Evolutionary conservation across 495 filamentous ascomycete genomes (phyloP), one percentile per base, ranked within the genome.

Genomic region (Neurospora pannonica): DNA sequence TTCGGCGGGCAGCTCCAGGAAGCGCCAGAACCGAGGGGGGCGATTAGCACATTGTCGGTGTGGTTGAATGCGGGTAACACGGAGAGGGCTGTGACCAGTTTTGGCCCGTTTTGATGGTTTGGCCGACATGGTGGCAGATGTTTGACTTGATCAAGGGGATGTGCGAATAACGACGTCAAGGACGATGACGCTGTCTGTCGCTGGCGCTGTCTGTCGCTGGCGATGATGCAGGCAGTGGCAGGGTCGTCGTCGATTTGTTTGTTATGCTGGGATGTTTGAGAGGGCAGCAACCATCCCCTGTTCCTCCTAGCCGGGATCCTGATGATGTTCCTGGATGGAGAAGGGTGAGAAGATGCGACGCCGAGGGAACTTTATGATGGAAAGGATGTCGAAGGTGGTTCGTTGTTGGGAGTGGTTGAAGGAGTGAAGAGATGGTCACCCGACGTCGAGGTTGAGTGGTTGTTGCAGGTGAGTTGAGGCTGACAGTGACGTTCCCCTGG

Each of bases 61-160:
- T 24, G 74, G 74, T 67, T 73, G 71, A 37, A 73, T 54, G 17
- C 74, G 60, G 11, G 71, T 73, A 8, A 71, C 62, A 10, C 46
- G 72, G 46, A 21, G 73, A 28, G 73, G 62, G 73, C 0, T 17
- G 40, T 5, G 40, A 15, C 3, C 4, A 2, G 28, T 62, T 62
- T 34, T 62, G 28, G 1, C 13, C 54, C 28, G 54, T 34, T 62
- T 62, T 15, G 54, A 62, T 28, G 54, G 24, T 62, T 6, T 31
- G 15, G 54, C 7, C 7, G 54, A 34, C 24, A 34, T 62, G 5
- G 15, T 62, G 48, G 48, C 24, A 31, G 48, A 21, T 31, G 24
- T 13, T 17, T 15, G 43, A 24, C 0, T 21, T 48, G 40, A 19
- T 4, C 11, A 19, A 8, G 17, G 17, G 17, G 17, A 21, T 31